phyloP scores from a whole-genome alignment of 768 basidiomycete species.

The Clavaria fumosa region DNA sequence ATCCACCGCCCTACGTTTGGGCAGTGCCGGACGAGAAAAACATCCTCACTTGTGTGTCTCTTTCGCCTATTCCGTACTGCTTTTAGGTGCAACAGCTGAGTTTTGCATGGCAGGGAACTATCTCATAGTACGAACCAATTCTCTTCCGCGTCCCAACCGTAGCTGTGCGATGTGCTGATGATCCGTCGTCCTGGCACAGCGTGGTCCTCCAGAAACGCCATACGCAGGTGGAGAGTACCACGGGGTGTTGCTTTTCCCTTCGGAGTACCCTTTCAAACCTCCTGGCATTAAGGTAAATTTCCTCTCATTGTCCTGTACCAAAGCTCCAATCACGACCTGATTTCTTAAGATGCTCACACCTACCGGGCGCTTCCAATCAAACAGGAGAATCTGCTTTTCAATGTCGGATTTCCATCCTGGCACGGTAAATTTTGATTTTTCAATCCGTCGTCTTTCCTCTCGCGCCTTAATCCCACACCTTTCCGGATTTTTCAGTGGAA shows the following conservation, averaged over 20 bases:
- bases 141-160: conserved; percentile 12
- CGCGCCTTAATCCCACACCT: background rate
- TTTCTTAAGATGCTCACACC: conserved; percentile 73
- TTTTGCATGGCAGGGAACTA: conserved; percentile 59
- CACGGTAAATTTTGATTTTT: conserved; percentile 53
- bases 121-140: conserved; percentile 73
- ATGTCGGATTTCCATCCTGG: conserved; percentile 96
- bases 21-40: conserved; percentile 96
- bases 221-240: conserved; percentile 90
- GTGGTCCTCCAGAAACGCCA: conserved; percentile 88
- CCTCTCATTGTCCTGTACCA: no score
- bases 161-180: background rate
- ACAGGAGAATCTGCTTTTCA: conserved; percentile 94
- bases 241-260: conserved; percentile 80
- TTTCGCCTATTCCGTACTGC: no score
- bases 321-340: no score
- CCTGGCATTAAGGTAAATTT: conserved; percentile 78
- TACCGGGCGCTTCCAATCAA: conserved; percentile 78
- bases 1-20: conserved; percentile 93
- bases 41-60: conserved; percentile 73
- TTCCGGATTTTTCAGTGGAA: conserved; percentile 51
- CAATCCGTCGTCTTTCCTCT: no score
- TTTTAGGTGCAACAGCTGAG: no score
- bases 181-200: conserved; percentile 26
- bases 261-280: conserved; percentile 94